Evolutionary conservation across 139 green algal species (phyloP).

Genomic region (Microglena sp.): DNA sequence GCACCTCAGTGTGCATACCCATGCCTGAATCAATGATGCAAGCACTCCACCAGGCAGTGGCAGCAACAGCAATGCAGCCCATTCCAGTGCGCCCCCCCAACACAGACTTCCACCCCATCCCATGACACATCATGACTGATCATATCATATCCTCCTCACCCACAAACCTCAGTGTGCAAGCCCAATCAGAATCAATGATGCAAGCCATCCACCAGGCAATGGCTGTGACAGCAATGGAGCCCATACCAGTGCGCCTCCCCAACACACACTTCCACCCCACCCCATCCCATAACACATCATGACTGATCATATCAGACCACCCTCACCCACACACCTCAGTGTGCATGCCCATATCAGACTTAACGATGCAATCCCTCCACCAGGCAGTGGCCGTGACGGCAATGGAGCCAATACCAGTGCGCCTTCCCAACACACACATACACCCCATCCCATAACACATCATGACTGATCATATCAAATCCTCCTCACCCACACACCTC

Average conservation of each 20-base stretch:
- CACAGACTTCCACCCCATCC: no score
- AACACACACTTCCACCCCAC: no score
- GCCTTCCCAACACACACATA: no score
- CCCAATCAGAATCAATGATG: conserved; percentile 37
- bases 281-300: no score
- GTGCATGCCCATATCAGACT: conserved; percentile 43
- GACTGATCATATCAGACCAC: no score
- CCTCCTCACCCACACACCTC: no score
- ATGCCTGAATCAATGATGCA: background rate
- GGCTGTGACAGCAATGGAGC: conserved; percentile 9
- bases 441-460: no score
- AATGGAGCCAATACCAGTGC: conserved; percentile 10
- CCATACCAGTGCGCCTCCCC: background rate
- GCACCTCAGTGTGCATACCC: background rate
- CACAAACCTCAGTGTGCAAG: conserved; percentile 41
- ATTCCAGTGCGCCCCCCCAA: background rate
- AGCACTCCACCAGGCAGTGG: background rate
- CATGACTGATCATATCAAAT: no score
- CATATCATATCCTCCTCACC: no score
- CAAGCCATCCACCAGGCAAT: conserved; percentile 36
- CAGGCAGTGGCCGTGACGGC: conserved; percentile 20
- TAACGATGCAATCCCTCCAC: conserved; percentile 39
- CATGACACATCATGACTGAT: no score
- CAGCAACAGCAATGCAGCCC: background rate
- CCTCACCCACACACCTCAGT: no score